Evolutionary conservation across 495 filamentous ascomycete species (phyloP), one percentile per base, ranked within the genome.

Genomic region (Penicillium samsonianum): DNA sequence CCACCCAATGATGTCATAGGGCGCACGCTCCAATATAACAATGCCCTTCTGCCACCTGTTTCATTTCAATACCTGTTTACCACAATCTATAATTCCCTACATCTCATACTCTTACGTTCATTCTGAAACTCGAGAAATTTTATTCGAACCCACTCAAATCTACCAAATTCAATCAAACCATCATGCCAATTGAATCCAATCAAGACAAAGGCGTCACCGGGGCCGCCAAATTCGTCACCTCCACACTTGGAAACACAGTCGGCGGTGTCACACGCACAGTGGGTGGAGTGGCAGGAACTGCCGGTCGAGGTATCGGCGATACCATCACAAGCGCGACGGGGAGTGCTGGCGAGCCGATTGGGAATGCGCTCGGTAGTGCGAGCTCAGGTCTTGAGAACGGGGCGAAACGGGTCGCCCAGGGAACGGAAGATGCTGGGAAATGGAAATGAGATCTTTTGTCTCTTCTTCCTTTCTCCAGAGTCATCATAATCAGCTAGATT

Each of bases 341-440:
- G 2, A 84, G 79, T 30, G 67, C 82, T 17, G 88, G 87, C 25
- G 80, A 81, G 62, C 83, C 86, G 3, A 75, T 91, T 1, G 87
- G 87, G 0, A 82, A 90, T 64, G 87, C 81, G 0, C 58, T 91
- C 42, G 79, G 82, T 11, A 84, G 78, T 64, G 65, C 84, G 19
- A 83, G 80, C 5, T 82, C 77, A 1, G 85, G 86, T 1, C 61
- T 89, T 14, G 83, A 90, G 68, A 72, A 81, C 50, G 87, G 81
- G 4, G 76, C 80, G 19, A 77, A 77, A 17, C 67, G 64, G 31
- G 78, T 88, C 33, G 80, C 83, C 11, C 78, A 82, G 68, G 86
- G 86, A 0, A 79, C 87, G 37, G 86, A 90, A 75, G 77, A 87
- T 66, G 85, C 87, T 26, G 87, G 87, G 4, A 73, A 89, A 71